phyloP scores from a whole-genome alignment of 192 early-diverging fungal species.

The Pilobolus umbonatus region DNA sequence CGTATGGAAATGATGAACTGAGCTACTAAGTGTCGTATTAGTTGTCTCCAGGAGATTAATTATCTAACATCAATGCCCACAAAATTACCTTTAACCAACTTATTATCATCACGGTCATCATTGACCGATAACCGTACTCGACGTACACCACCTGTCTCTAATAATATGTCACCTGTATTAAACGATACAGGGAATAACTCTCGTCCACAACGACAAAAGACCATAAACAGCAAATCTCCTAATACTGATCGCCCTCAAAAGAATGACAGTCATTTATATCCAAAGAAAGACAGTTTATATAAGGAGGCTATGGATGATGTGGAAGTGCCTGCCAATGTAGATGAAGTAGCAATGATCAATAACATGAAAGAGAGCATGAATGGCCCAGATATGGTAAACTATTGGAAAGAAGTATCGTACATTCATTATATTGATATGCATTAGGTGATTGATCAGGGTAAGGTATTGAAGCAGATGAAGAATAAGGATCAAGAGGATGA shows the following conservation, averaged over 20 bases:
- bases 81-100: conserved; percentile 25
- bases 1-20: too few relatives aligned
- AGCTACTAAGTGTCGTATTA: too few relatives aligned
- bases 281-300: neutral
- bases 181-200: neutral
- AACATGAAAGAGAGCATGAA: conserved; percentile 18
- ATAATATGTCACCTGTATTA: conserved; percentile 1
- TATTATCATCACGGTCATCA: conserved; percentile 1
- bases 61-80: conserved; percentile 46
- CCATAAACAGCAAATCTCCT: conserved; percentile 5
- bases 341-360: conserved; percentile 41
- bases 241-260: neutral
- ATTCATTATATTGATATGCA: too few relatives aligned
- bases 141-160: neutral
- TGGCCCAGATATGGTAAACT: too few relatives aligned
- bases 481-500: too few relatives aligned
- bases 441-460: too few relatives aligned
- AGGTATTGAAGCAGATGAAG: too few relatives aligned
- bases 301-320: conserved; percentile 2
- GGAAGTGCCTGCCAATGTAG: conserved; percentile 31
- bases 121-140: neutral
- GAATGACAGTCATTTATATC: neutral
- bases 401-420: too few relatives aligned
- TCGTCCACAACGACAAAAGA: too few relatives aligned
- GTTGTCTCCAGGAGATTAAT: conserved; percentile 58